Evolutionary conservation across 1,284 basidiomycete species (phyloP).

Genomic region (Sporisorium reilianum): DNA sequence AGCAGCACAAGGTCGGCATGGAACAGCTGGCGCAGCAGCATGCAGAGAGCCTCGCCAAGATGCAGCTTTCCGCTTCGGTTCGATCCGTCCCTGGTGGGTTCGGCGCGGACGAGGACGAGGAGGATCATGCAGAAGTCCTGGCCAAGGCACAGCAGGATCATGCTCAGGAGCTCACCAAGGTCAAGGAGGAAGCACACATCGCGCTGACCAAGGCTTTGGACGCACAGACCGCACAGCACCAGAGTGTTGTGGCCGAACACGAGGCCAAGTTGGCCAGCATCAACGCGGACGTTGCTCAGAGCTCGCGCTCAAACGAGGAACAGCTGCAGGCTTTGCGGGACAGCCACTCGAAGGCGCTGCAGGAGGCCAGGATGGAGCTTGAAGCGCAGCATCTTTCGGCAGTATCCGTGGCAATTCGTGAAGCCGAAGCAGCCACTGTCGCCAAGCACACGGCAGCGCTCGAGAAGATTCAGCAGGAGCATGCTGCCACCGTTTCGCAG

Average conservation of each 20-base stretch:
- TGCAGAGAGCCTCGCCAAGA: conserved; percentile 25
- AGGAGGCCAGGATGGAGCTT: conserved; percentile 34
- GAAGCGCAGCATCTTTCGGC: conserved; percentile 46
- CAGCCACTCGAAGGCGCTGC: conserved; percentile 20
- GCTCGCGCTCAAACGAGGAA: conserved; percentile 13
- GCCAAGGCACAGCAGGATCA: conserved; percentile 29
- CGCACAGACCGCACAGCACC: conserved; percentile 34
- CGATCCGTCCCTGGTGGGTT: conserved; percentile 20
- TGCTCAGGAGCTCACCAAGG: conserved; percentile 18
- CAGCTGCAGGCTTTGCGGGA: conserved; percentile 18
- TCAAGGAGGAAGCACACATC: conserved; percentile 33
- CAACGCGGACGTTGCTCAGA: conserved; percentile 18
- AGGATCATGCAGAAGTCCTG: conserved; percentile 20
- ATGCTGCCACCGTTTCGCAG: conserved; percentile 14
- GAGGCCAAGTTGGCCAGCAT: conserved; percentile 18
- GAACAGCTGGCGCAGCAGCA: conserved; percentile 38
- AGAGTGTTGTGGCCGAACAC: conserved; percentile 24
- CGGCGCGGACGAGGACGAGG: conserved; percentile 17
- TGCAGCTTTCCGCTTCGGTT: conserved; percentile 4
- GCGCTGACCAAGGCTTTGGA: conserved; percentile 31
- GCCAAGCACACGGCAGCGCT: conserved; percentile 23
- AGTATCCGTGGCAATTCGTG: conserved; percentile 24
- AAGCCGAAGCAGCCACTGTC: conserved; percentile 21
- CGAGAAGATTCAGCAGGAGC: conserved; percentile 27
- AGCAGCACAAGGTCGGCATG: conserved; percentile 36